phyloP scores from a whole-genome alignment of 139 green algal genomes.

The Chlamydomonas urium region DNA sequence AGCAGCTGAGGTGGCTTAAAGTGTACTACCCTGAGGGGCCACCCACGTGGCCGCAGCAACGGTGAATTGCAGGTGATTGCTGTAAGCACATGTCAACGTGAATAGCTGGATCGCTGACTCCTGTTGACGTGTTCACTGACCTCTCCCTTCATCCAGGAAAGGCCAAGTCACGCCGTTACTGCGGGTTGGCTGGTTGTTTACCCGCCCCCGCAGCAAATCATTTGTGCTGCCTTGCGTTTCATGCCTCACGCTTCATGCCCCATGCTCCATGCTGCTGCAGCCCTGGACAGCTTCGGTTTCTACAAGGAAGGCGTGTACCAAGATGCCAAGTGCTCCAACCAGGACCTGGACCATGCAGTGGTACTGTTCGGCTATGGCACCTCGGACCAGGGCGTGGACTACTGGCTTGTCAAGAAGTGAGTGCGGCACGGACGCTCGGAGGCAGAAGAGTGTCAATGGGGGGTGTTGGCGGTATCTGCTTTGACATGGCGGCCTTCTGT shows the following conservation, averaged over 20 bases:
- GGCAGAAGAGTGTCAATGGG: neutral
- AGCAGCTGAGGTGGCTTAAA: neutral
- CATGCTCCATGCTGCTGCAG: too few species aligned
- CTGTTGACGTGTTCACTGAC: too few species aligned
- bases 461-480: neutral
- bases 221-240: too few species aligned
- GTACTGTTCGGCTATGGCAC: conserved; percentile 47
- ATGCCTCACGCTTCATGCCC: too few species aligned
- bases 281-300: neutral
- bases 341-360: conserved; percentile 21
- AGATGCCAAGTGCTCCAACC: neutral
- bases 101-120: too few species aligned
- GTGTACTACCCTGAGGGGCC: neutral
- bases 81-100: too few species aligned
- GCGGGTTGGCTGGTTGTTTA: too few species aligned
- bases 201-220: too few species aligned
- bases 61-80: too few species aligned
- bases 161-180: too few species aligned
- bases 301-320: neutral
- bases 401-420: conserved; percentile 46
- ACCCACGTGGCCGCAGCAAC: too few species aligned
- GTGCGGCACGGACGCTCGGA: neutral
- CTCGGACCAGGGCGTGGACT: conserved; percentile 28
- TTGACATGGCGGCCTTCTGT: neutral
- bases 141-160: too few species aligned